phyloP scores from a whole-genome alignment of 2,329 filamentous ascomycete genomes.

The Stachybotrys echinatus region DNA sequence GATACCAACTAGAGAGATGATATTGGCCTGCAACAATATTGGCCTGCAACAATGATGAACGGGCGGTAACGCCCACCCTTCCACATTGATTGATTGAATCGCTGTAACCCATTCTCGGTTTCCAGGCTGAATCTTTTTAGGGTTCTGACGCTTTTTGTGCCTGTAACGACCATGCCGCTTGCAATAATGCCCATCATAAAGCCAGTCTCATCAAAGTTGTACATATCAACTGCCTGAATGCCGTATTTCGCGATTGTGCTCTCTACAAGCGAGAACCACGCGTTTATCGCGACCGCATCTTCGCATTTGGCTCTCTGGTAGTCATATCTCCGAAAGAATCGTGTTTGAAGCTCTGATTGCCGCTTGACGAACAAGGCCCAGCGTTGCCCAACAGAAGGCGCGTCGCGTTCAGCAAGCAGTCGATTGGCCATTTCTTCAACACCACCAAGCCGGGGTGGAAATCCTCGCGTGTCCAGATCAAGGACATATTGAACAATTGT shows the following conservation, averaged over 20 bases:
- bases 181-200: slow-evolving; percentile 6
- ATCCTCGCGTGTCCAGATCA: slow-evolving; percentile 16
- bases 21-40: slow-evolving; percentile 6
- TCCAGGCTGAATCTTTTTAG: slow-evolving; percentile 4
- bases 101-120: slow-evolving; percentile 8
- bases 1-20: slow-evolving; percentile 10
- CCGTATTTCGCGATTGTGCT: slow-evolving; percentile 13
- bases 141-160: not conserved
- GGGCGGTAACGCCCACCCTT: slow-evolving; percentile 2
- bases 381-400: slow-evolving; percentile 11
- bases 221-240: not conserved
- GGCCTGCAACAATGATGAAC: slow-evolving; percentile 8
- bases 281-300: slow-evolving; percentile 2
- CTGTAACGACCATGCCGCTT: not conserved
- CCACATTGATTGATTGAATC: slow-evolving; percentile 5
- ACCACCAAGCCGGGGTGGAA: slow-evolving; percentile 12
- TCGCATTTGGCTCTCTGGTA: slow-evolving; percentile 2
- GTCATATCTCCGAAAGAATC: slow-evolving; percentile 1
- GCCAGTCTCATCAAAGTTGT: slow-evolving; percentile 4
- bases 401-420: slow-evolving; percentile 13
- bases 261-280: slow-evolving; percentile 1
- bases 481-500: slow-evolving; percentile 13
- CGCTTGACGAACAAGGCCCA: slow-evolving; percentile 22
- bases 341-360: slow-evolving; percentile 9
- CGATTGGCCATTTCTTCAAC: slow-evolving; percentile 18